These are phyloP conservation scores for Rickenella mellea DNA, from an alignment of 768 basidiomycete species.

Conservation along the genomic window DNA sequence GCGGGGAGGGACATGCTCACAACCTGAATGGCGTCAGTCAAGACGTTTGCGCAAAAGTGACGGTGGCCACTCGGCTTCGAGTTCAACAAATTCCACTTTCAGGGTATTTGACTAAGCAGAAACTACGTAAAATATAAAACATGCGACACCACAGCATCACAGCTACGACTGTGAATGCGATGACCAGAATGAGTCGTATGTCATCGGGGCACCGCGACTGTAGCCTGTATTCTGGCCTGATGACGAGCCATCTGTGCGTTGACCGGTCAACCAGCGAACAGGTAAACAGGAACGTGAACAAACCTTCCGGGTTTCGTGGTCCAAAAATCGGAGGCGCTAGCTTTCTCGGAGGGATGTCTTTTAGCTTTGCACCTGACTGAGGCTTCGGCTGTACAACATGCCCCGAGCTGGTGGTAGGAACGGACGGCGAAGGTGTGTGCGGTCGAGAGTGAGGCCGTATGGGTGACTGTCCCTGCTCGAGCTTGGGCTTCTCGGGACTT, in stretches of 20 bases:
- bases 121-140: no score
- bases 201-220: slow-evolving; percentile 27
- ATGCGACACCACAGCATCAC: neutral
- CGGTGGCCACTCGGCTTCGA: no score
- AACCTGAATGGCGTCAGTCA: no score
- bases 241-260: no score
- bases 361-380: neutral
- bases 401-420: no score
- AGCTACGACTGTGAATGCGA: slow-evolving; percentile 27
- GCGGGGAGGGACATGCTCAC: slow-evolving; percentile 19
- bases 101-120: no score
- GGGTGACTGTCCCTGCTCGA: neutral
- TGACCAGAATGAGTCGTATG: slow-evolving; percentile 60
- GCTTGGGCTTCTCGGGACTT: no score
- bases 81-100: no score
- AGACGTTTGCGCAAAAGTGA: no score
- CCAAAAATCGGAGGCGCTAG: slow-evolving; percentile 4
- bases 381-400: neutral
- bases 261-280: no score
- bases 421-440: neutral
- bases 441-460: neutral
- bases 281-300: no score
- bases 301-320: slow-evolving; percentile 1
- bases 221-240: slow-evolving; percentile 12
- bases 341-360: neutral